Evolutionary conservation across 345 rosid species (phyloP).

Genomic region (Citrus inodora): DNA sequence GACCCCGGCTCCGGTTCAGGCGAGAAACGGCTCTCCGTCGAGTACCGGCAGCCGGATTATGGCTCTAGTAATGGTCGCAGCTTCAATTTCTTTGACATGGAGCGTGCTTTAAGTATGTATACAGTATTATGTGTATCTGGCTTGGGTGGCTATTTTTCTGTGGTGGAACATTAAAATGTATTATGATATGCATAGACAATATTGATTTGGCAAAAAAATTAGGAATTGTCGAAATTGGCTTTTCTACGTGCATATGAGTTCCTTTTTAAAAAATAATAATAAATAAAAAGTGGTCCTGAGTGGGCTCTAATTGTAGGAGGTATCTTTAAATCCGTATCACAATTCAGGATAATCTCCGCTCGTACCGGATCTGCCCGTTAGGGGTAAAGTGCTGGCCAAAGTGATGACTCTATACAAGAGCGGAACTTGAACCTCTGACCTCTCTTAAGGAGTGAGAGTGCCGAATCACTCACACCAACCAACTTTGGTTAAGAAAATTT

Average conservation of each 20-base stretch:
- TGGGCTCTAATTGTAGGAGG: rapidly evolving
- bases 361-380: rapidly evolving
- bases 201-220: not conserved
- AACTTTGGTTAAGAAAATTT: too few species aligned
- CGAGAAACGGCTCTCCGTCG: not conserved
- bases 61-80: not conserved
- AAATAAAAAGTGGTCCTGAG: too few species aligned
- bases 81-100: not conserved
- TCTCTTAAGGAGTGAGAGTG: too few species aligned
- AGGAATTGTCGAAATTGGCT: not conserved
- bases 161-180: not conserved
- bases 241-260: too few species aligned
- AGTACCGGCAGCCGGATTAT: not conserved
- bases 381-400: too few species aligned
- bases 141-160: not conserved
- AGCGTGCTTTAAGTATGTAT: too few species aligned
- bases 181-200: not conserved
- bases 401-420: too few species aligned
- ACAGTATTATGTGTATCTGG: too few species aligned
- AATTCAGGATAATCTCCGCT: rapidly evolving
- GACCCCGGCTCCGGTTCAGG: slow-evolving; percentile 6
- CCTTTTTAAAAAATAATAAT: too few species aligned
- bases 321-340: rapidly evolving
- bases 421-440: too few species aligned
- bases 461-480: too few species aligned